phyloP scores from a whole-genome alignment of 306 rosid species.

The Castanea mollissima region DNA sequence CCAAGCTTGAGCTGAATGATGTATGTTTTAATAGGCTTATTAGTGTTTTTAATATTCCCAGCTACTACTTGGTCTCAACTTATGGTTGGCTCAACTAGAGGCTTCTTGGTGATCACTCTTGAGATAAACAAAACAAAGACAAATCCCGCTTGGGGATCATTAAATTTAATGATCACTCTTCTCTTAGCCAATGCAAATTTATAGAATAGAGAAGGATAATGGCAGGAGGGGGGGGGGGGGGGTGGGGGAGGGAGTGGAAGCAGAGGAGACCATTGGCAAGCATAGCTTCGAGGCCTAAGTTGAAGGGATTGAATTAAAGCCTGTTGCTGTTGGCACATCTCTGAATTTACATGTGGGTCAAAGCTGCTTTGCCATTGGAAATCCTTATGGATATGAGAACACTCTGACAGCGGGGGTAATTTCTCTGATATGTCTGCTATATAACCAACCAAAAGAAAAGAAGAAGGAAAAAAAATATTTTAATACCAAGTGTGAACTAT shows the following conservation, averaged over 20 bases:
- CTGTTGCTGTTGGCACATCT: constrained; percentile 70
- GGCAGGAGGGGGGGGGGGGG: too few relatives aligned
- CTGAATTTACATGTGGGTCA: constrained; percentile 79
- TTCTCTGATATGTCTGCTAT: constrained; percentile 3
- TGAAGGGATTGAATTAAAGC: constrained; percentile 66
- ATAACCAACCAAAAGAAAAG: too few relatives aligned
- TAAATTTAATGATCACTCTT: background rate
- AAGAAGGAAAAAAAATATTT: background rate
- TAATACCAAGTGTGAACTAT: background rate
- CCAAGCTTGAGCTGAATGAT: background rate
- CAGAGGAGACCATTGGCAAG: too few relatives aligned
- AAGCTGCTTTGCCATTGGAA: constrained; percentile 96
- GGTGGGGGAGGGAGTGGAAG: too few relatives aligned
- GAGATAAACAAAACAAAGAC: background rate
- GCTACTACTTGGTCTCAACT: background rate
- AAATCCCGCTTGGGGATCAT: background rate
- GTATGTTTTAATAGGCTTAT: background rate
- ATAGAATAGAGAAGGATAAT: too few relatives aligned
- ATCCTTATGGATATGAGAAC: constrained; percentile 94
- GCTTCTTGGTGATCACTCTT: background rate
- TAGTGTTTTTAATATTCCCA: background rate
- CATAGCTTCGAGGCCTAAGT: constrained; percentile 5
- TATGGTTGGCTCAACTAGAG: background rate
- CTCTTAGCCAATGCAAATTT: too few relatives aligned
- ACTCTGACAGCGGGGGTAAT: constrained; percentile 94